A percentile compares a stretch with the other conserved stretches of the same genome.
Conservation (phyloP, 768 basidiomycete genomes). For the Steccherinum ochraceum region DNA sequence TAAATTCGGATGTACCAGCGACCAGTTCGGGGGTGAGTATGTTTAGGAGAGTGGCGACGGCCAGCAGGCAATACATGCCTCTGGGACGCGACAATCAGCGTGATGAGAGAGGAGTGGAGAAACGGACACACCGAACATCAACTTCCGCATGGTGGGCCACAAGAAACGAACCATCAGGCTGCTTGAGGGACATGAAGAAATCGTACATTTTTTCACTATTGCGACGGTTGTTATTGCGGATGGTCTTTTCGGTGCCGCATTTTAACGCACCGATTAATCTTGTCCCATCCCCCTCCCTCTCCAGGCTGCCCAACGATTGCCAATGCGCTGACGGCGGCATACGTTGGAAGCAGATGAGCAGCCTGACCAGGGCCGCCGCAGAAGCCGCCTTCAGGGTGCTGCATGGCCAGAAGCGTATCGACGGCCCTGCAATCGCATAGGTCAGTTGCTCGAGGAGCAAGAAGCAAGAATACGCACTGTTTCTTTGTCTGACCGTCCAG, state of each 20-base stretch:
- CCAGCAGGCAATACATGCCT: slow-evolving; percentile 91
- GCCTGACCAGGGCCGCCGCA: slow-evolving; percentile 87
- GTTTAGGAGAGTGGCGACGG: slow-evolving; percentile 75
- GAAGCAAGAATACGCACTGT: slow-evolving; percentile 38
- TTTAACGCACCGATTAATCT: slow-evolving; percentile 69
- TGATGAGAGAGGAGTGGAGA: neutral
- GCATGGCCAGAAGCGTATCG: slow-evolving; percentile 73
- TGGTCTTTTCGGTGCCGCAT: neutral
- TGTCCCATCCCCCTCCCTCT: slow-evolving; percentile 75
- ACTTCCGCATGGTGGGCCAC: slow-evolving; percentile 87
- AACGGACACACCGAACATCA: slow-evolving; percentile 70
- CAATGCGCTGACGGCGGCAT: slow-evolving; percentile 78
- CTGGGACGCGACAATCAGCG: slow-evolving; percentile 31
- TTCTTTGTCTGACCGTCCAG: slow-evolving; percentile 76
- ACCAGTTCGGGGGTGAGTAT: slow-evolving; percentile 87
- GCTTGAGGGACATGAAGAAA: slow-evolving; percentile 90
- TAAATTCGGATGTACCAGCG: slow-evolving; percentile 65
- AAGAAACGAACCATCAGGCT: slow-evolving; percentile 87
- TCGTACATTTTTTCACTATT: slow-evolving; percentile 71
- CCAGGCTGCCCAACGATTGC: slow-evolving; percentile 78
- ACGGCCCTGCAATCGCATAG: slow-evolving; percentile 71
- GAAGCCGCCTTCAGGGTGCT: slow-evolving; percentile 87
- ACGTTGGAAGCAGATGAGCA: slow-evolving; percentile 84
- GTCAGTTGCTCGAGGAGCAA: too few relatives aligned
- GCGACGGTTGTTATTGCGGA: neutral